phyloP scores from a whole-genome alignment of 306 rosid species.

The Casuarina cunninghamiana region DNA sequence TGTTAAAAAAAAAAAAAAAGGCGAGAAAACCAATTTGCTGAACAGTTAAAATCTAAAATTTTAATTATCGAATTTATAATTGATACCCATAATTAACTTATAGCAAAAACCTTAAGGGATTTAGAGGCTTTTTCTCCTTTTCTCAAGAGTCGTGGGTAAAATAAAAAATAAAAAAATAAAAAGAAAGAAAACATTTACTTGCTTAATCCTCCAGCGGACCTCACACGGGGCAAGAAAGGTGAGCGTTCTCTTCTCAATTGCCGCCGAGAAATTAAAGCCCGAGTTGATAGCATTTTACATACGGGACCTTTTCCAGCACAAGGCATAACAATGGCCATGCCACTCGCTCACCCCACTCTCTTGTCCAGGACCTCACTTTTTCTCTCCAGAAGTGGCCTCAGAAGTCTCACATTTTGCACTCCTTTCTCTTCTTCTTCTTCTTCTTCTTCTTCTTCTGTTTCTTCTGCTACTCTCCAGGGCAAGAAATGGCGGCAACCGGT shows the following conservation, averaged over 20 bases:
- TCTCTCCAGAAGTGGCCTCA: constrained; percentile 37
- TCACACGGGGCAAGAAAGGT: not conserved
- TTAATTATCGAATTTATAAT: too few relatives aligned
- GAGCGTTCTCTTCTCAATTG: not conserved
- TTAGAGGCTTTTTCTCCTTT: too few relatives aligned
- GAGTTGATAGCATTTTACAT: not conserved
- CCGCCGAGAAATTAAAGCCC: not conserved
- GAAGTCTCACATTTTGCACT: constrained; percentile 36
- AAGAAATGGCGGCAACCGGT: constrained; percentile 78
- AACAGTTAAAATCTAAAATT: too few relatives aligned
- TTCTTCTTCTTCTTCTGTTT: constrained; percentile 31
- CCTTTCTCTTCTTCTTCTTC: constrained; percentile 43
- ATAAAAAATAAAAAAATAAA: not conserved
- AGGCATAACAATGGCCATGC: constrained; percentile 39
- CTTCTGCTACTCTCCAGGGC: constrained; percentile 33
- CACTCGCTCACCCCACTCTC: constrained; percentile 45
- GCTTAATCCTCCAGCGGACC: not conserved
- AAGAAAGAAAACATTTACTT: not conserved
- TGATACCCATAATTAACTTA: too few relatives aligned
- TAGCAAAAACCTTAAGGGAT: too few relatives aligned
- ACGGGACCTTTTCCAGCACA: not conserved
- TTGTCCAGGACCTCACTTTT: constrained; percentile 42
- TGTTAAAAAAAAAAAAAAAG: too few relatives aligned
- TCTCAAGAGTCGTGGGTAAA: not conserved
- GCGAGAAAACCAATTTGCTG: too few relatives aligned